phyloP scores from a whole-genome alignment of 1,139 yeast genomes.

The Pichia sp. region DNA sequence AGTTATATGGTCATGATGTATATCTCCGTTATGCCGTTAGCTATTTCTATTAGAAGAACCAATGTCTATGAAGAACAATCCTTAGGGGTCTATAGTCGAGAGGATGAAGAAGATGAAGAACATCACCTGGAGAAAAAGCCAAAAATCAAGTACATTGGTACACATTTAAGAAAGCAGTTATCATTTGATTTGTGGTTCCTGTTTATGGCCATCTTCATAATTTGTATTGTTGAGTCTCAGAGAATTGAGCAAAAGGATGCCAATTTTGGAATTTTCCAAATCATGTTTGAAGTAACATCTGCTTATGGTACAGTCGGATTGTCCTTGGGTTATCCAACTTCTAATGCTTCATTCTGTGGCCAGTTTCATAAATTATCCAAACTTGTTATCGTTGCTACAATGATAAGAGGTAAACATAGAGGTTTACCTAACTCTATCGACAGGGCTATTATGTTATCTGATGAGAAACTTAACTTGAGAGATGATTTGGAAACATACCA shows the following conservation, averaged over 20 bases:
- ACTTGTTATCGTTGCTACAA: slow-evolving; percentile 76
- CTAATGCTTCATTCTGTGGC: slow-evolving; percentile 62
- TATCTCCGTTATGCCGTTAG: slow-evolving; percentile 90
- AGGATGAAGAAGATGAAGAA: slow-evolving; percentile 22
- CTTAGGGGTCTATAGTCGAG: slow-evolving; percentile 60
- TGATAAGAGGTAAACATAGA: slow-evolving; percentile 94
- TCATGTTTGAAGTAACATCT: slow-evolving; percentile 81
- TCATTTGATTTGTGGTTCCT: slow-evolving; percentile 95
- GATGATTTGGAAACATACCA: slow-evolving; percentile 62
- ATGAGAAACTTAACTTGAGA: slow-evolving; percentile 55
- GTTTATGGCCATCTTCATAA: slow-evolving; percentile 73
- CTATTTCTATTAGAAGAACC: slow-evolving; percentile 92
- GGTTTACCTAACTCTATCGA: slow-evolving; percentile 92
- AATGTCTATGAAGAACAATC: slow-evolving; percentile 97
- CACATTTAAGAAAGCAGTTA: slow-evolving; percentile 85
- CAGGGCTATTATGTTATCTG: slow-evolving; percentile 86
- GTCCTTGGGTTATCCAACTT: slow-evolving; percentile 70
- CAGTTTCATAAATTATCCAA: slow-evolving; percentile 70
- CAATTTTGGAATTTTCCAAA: slow-evolving; percentile 58
- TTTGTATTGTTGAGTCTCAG: slow-evolving; percentile 77
- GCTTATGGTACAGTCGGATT: slow-evolving; percentile 97
- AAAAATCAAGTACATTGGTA: slow-evolving; percentile 51
- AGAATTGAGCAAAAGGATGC: slow-evolving; percentile 39
- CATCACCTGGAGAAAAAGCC: slow-evolving; percentile 13
- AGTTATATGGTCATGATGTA: slow-evolving; percentile 97